phyloP scores from a whole-genome alignment of 805 yeast species.

The Pichia insulana region DNA sequence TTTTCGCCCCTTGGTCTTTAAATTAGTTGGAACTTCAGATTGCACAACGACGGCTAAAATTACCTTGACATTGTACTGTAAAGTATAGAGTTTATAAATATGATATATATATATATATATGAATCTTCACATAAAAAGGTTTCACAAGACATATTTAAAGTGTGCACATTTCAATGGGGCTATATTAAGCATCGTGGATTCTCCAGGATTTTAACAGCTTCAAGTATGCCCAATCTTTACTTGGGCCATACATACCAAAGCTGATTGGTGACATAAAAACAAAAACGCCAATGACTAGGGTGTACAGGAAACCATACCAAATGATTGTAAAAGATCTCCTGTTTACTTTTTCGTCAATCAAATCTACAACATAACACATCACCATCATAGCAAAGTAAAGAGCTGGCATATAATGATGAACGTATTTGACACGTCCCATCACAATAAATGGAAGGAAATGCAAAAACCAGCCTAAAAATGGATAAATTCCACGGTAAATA shows the following conservation, averaged over 20 bases:
- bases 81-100: background rate
- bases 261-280: conserved; percentile 57
- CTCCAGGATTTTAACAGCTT: conserved; percentile 53
- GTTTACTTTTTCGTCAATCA: conserved; percentile 16
- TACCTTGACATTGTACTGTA: too few species aligned
- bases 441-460: conserved; percentile 83
- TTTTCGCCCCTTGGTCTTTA: background rate
- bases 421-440: conserved; percentile 95
- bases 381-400: conserved; percentile 86
- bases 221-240: conserved; percentile 39
- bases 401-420: conserved; percentile 95
- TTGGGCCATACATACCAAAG: conserved; percentile 69
- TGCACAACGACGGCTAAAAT: too few species aligned
- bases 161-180: too few species aligned
- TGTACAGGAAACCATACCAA: conserved; percentile 40
- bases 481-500: conserved; percentile 64
- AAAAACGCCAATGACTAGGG: conserved; percentile 48
- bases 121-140: too few species aligned
- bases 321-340: conserved; percentile 19
- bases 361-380: conserved; percentile 52
- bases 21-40: too few species aligned
- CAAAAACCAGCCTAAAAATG: conserved; percentile 83
- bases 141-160: too few species aligned
- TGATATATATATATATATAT: too few species aligned
- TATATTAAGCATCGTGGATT: conserved; percentile 9